phyloP scores from a whole-genome alignment of 129 eudicot genomes.

The Lactuca sativa region DNA sequence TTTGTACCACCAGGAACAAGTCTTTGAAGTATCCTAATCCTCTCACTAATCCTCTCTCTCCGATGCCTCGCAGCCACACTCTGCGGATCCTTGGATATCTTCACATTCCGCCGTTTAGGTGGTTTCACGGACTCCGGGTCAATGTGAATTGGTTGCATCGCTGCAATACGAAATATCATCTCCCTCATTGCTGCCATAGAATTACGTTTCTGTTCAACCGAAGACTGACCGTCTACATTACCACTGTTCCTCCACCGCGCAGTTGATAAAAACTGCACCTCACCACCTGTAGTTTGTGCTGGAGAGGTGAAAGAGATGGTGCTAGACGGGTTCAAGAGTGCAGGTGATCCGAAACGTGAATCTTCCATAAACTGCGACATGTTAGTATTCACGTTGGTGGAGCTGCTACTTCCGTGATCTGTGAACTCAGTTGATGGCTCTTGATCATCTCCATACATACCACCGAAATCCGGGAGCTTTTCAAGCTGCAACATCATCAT shows the following conservation, averaged over 20 bases:
- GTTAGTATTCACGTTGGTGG: neutral
- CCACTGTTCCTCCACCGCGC: slow-evolving; percentile 35
- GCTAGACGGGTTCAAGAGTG: slow-evolving; percentile 36
- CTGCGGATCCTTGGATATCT: slow-evolving; percentile 87
- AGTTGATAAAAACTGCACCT: slow-evolving; percentile 36
- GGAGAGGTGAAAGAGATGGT: slow-evolving; percentile 48
- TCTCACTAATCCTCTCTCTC: slow-evolving; percentile 87
- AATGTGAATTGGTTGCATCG: slow-evolving; percentile 91
- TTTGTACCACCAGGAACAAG: slow-evolving; percentile 94
- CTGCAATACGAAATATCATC: slow-evolving; percentile 83
- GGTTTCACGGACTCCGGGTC: slow-evolving; percentile 90
- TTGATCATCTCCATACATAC: slow-evolving; percentile 28
- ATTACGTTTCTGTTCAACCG: slow-evolving; percentile 40
- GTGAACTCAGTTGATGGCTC: slow-evolving; percentile 38
- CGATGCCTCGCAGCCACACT: slow-evolving; percentile 91
- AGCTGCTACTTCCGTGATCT: slow-evolving; percentile 20
- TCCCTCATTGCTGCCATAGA: slow-evolving; percentile 89
- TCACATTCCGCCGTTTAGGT: slow-evolving; percentile 78
- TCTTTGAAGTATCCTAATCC: slow-evolving; percentile 84
- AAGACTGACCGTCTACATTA: slow-evolving; percentile 15
- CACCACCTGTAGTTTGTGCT: slow-evolving; percentile 4
- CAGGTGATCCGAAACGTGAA: slow-evolving; percentile 12
- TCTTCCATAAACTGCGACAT: slow-evolving; percentile 31
- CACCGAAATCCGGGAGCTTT: slow-evolving; percentile 57
- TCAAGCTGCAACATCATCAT: slow-evolving; percentile 85